Base-by-base conservation (phyloP, 495 filamentous ascomycete genomes). In the Collariella sp. region DNA sequence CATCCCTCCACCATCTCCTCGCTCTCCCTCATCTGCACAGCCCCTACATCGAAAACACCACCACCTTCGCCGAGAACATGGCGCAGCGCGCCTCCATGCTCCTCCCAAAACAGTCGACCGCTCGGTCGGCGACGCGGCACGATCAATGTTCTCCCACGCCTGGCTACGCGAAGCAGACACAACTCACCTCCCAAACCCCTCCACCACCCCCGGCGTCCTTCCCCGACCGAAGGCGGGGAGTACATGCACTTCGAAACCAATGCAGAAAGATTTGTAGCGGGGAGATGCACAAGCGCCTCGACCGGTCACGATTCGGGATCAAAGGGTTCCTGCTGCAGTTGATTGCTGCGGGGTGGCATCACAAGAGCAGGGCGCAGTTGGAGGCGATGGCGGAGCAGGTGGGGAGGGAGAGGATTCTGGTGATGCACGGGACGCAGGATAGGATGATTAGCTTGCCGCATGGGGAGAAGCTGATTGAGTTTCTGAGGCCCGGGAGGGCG, bases 301-400 rank as follows among this genome's bases (percentile, higher is more conserved):
- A 87, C 46, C 58, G 60, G 9, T 62, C 69, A 0, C 70, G 68
- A 7, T 89, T 86, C 58, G 78, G 77, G 0, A 72, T 76, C 42
- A 76, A 75, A 36, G 87, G 87, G 3, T 89, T 91, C 65, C 57
- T 94, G 33, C 71, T 87, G 56, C 89, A 95, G 66, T 75, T 84
- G 5, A 76, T 91, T 38, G 89, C 89, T 3, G 86, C 85, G 2
- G 82, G 81, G 12, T 91, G 87, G 81, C 89, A 95, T 67, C 71
- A 81, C 62, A 91, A 93, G 67, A 78, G 71, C 6, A 58, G 77
- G 0, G 76, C 66, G 43, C 83, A 91, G 67, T 65, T 95, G 40
- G 71, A 66, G 53, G 66, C 72, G 44, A 60, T 95, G 22, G 87
- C 73, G 0, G 79, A 87, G 56, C 63, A 63, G 45, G 79, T 95